These are phyloP conservation scores for Elaeis oleifera DNA, from an alignment of 202 grass and related monocot species.

Conservation along the genomic window DNA sequence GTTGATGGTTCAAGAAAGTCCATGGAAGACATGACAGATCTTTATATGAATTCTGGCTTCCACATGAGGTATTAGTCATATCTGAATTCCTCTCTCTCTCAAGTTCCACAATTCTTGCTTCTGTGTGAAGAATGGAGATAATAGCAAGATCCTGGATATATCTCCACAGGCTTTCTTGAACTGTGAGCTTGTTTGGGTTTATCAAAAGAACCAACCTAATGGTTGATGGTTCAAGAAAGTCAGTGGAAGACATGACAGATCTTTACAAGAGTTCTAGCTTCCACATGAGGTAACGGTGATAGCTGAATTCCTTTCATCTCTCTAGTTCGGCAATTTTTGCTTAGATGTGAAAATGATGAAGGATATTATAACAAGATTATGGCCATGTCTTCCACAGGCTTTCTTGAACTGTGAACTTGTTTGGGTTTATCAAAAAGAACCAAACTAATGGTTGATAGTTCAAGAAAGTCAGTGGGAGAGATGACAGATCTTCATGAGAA, in stretches of 20 bases:
- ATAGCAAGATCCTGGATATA: conserved; percentile 6
- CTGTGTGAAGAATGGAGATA: background rate
- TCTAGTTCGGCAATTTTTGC: too few relatives aligned
- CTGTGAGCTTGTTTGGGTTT: background rate
- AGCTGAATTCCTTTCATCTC: too few relatives aligned
- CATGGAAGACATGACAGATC: conserved; percentile 70
- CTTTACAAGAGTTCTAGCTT: too few relatives aligned
- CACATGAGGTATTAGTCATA: too few relatives aligned
- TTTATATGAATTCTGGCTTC: conserved; percentile 1
- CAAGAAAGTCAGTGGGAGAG: conserved; percentile 32
- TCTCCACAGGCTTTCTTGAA: conserved; percentile 37
- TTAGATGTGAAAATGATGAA: too few relatives aligned
- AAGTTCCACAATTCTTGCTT: too few relatives aligned
- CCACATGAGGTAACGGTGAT: too few relatives aligned
- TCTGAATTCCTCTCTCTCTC: too few relatives aligned
- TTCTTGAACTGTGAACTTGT: conserved; percentile 23
- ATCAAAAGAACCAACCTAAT: background rate
- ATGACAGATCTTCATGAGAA: too few relatives aligned
- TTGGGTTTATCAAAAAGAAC: background rate
- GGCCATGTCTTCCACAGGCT: conserved; percentile 29
- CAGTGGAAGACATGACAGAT: conserved; percentile 17
- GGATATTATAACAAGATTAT: background rate
- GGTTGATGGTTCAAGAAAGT: conserved; percentile 28
- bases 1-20: conserved; percentile 99
- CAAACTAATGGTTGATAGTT: conserved; percentile 12